phyloP scores from a whole-genome alignment of 202 grass and related monocot genomes.

The Schoenoplectus tabernaemontani region DNA sequence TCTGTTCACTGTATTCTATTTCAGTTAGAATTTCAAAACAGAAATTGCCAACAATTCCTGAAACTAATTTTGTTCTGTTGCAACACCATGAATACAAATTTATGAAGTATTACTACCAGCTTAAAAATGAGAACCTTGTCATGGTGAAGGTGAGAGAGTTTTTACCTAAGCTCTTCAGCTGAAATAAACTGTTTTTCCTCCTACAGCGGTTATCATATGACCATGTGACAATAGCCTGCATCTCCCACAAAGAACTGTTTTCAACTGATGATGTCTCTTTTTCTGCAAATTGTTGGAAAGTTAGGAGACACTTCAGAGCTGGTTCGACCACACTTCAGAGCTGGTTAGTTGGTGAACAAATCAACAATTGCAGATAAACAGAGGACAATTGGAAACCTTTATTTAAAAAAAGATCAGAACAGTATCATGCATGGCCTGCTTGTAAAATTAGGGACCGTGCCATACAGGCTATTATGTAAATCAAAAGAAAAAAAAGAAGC shows the following conservation, averaged over 20 bases:
- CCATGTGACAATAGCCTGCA: constrained; percentile 73
- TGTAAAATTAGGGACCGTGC: background rate
- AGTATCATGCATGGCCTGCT: background rate
- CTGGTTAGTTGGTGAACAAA: background rate
- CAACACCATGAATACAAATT: background rate
- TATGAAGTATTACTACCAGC: constrained; percentile 35
- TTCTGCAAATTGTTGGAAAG: constrained; percentile 39
- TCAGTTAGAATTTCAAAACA: background rate
- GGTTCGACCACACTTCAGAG: background rate
- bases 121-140: constrained; percentile 81
- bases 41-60: background rate
- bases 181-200: constrained; percentile 78
- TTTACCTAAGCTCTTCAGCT: constrained; percentile 58
- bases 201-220: constrained; percentile 80
- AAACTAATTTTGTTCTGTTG: background rate
- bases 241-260: constrained; percentile 64
- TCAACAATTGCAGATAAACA: background rate
- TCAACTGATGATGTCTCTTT: constrained; percentile 70
- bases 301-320: background rate
- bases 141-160: constrained; percentile 59
- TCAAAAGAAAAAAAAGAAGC: background rate
- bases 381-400: background rate
- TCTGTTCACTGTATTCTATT: background rate
- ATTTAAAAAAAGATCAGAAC: background rate
- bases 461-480: background rate